Conservation (phyloP, 2,329 filamentous ascomycete species). For the Colletotrichum siamense region DNA sequence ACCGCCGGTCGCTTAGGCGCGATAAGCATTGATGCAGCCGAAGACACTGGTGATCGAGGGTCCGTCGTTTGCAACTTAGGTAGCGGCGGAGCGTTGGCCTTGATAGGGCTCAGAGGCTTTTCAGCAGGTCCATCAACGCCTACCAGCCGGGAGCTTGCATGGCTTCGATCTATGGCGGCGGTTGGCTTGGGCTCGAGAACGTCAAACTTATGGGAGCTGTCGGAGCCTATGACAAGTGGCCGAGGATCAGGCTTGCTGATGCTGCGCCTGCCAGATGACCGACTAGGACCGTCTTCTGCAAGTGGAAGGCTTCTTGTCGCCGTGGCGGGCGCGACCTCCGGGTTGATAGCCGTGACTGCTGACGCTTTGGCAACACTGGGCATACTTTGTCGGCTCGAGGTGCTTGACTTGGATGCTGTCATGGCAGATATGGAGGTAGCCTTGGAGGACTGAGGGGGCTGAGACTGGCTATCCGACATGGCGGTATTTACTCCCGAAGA, state of each 20-base stretch:
- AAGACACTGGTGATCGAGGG: slow-evolving; percentile 37
- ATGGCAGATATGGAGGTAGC: slow-evolving; percentile 53
- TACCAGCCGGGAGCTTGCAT: slow-evolving; percentile 31
- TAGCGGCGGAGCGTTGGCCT: slow-evolving; percentile 35
- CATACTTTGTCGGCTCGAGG: slow-evolving; percentile 43
- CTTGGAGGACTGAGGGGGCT: slow-evolving; percentile 49
- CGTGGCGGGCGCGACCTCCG: slow-evolving; percentile 54
- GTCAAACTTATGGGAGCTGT: slow-evolving; percentile 46
- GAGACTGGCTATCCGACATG: slow-evolving; percentile 44
- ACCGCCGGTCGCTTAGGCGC: slow-evolving; percentile 52
- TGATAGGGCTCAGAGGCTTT: slow-evolving; percentile 48
- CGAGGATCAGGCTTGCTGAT: slow-evolving; percentile 48
- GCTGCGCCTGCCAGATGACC: slow-evolving; percentile 43
- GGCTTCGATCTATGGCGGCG: slow-evolving; percentile 29
- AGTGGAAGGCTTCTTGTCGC: slow-evolving; percentile 46
- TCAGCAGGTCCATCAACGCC: slow-evolving; percentile 52
- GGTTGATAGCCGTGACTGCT: slow-evolving; percentile 46
- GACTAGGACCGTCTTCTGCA: slow-evolving; percentile 48
- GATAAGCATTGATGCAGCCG: slow-evolving; percentile 42
- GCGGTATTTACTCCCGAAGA: slow-evolving; percentile 37
- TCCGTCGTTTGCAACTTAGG: slow-evolving; percentile 37
- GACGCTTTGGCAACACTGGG: slow-evolving; percentile 48
- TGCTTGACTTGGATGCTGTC: slow-evolving; percentile 47
- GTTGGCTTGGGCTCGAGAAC: slow-evolving; percentile 38
- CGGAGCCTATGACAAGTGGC: slow-evolving; percentile 36